Percentiles rank a stretch among this genome's conserved stretches.
phyloP scores from a whole-genome alignment of 1,284 basidiomycete genomes.

The Cutaneotrichosporon mucoides region DNA sequence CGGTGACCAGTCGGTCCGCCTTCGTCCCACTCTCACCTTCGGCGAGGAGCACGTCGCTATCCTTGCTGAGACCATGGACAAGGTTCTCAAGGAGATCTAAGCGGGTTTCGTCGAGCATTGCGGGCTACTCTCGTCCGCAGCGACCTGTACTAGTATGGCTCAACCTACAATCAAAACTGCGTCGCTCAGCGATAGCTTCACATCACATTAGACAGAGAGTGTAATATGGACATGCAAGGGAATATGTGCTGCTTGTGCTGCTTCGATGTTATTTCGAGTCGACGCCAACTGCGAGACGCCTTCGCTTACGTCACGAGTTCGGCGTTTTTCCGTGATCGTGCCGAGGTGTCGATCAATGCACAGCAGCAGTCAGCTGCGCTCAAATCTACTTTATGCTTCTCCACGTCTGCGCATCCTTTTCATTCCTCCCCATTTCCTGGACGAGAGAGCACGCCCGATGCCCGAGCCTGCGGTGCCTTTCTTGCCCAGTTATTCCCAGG shows the following conservation, averaged over 20 bases:
- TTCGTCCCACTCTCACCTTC: conserved; percentile 55
- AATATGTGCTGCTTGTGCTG: too few species aligned
- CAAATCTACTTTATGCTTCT: too few species aligned
- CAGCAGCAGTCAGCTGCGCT: neutral
- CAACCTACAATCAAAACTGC: neutral
- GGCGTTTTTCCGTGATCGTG: neutral
- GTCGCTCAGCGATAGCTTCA: neutral
- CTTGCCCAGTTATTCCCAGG: too few species aligned
- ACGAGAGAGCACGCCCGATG: too few species aligned
- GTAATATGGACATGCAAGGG: conserved; percentile 1
- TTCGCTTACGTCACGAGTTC: neutral
- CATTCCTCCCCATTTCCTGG: too few species aligned
- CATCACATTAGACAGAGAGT: neutral
- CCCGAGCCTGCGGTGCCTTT: too few species aligned
- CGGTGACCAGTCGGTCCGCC: conserved; percentile 49
- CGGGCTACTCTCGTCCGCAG: neutral
- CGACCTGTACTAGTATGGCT: conserved; percentile 1
- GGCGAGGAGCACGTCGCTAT: conserved; percentile 51
- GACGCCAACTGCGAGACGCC: too few species aligned
- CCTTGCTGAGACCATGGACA: conserved; percentile 44
- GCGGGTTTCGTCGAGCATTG: neutral
- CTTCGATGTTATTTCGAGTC: too few species aligned
- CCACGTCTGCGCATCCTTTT: too few species aligned
- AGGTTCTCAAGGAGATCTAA: conserved; percentile 32
- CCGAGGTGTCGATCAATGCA: neutral